phyloP scores from a whole-genome alignment of 23 red algal species.

The Rhodosorus marinus region DNA sequence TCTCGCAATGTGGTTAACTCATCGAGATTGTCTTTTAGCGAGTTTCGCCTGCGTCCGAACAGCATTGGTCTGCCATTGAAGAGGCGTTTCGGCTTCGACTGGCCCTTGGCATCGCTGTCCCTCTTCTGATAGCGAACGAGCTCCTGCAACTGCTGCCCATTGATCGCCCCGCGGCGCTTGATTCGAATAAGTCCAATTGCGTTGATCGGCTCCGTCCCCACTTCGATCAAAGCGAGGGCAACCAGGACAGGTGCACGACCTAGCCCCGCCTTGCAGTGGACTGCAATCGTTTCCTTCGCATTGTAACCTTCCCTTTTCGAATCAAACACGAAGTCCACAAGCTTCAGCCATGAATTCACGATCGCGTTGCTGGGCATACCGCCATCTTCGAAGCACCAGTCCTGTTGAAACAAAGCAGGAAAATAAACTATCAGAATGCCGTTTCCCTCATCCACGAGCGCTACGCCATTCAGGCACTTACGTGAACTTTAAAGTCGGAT shows the following conservation, averaged over 20 bases:
- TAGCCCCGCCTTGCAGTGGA: constrained; percentile 51
- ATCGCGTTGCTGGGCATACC: not conserved
- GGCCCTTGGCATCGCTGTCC: too few species aligned
- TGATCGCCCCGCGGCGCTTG: constrained; percentile 61
- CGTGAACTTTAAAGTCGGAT: too few species aligned
- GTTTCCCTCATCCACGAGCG: too few species aligned
- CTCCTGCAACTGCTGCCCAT: constrained; percentile 43
- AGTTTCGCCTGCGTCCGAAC: too few species aligned
- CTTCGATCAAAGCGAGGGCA: constrained; percentile 53
- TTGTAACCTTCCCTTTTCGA: not conserved
- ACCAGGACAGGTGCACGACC: constrained; percentile 67
- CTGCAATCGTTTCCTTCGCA: constrained; percentile 18
- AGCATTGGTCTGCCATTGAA: too few species aligned
- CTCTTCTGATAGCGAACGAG: too few species aligned
- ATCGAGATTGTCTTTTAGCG: too few species aligned
- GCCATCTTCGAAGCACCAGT: not conserved
- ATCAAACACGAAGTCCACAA: not conserved
- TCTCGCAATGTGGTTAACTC: too few species aligned
- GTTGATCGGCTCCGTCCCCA: constrained; percentile 27
- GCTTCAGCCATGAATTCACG: not conserved
- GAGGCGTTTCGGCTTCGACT: too few species aligned
- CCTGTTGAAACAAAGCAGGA: too few species aligned
- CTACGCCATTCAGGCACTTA: too few species aligned
- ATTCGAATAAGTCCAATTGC: constrained; percentile 60
- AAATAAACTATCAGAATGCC: too few species aligned